These are phyloP conservation scores for Nepenthes mirabilis DNA, from an alignment of 148 eudicot genomes.

Conservation along the genomic window DNA sequence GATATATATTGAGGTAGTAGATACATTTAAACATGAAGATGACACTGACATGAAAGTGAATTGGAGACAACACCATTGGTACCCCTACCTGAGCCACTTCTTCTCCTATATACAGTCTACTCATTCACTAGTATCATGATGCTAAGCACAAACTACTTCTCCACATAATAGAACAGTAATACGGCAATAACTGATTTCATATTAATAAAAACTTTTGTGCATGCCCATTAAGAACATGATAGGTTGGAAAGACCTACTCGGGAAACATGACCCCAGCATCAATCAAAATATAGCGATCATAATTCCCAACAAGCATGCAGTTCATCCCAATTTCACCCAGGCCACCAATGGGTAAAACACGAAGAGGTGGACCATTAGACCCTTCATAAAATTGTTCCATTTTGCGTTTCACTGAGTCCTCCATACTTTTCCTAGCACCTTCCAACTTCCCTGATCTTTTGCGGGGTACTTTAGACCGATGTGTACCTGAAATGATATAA, in stretches of 20 bases:
- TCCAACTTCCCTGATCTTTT: constrained; percentile 60
- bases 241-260: constrained; percentile 44
- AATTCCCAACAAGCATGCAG: constrained; percentile 97
- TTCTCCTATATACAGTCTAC: no score
- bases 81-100: no score
- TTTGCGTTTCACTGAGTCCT: constrained; percentile 87
- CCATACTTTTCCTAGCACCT: constrained; percentile 89
- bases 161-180: no score
- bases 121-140: no score
- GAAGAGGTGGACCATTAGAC: constrained; percentile 82
- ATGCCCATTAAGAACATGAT: neutral
- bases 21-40: no score
- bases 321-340: constrained; percentile 99
- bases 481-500: constrained; percentile 33
- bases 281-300: constrained; percentile 88
- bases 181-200: no score
- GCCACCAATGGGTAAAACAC: constrained; percentile 92
- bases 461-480: constrained; percentile 36
- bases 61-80: no score
- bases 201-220: neutral
- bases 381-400: constrained; percentile 99
- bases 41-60: no score
- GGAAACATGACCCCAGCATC: constrained; percentile 99
- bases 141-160: no score
- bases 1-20: no score